phyloP scores from a whole-genome alignment of 352 stramenopile species.

The Pythium sukuiense region DNA sequence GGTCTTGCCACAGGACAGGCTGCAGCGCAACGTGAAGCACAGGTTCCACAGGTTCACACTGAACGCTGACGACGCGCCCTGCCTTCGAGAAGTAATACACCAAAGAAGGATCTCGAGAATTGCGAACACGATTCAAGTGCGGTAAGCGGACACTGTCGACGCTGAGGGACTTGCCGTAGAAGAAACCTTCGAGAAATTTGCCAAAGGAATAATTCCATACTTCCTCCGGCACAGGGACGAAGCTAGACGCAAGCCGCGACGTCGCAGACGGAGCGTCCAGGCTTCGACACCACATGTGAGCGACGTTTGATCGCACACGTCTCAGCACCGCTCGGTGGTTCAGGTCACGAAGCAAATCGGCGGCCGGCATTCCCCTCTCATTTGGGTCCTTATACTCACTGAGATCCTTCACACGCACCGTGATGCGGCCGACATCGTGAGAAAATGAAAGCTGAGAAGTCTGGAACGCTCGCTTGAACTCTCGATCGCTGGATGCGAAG shows the following conservation, averaged over 20 bases:
- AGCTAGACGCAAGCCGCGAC: conserved; percentile 46
- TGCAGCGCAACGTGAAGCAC: conserved; percentile 84
- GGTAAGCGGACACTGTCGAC: conserved; percentile 72
- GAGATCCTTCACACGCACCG: conserved; percentile 69
- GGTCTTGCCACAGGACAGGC: conserved; percentile 79
- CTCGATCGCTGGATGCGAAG: conserved; percentile 60
- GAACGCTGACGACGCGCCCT: conserved; percentile 73
- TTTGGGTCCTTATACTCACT: conserved; percentile 67
- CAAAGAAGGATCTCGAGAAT: conserved; percentile 65
- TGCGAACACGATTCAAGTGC: conserved; percentile 50
- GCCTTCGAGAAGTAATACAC: conserved; percentile 77
- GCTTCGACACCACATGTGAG: conserved; percentile 68
- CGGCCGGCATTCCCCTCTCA: conserved; percentile 47
- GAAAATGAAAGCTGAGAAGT: conserved; percentile 84
- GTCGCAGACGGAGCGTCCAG: conserved; percentile 32
- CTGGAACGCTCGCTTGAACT: conserved; percentile 80
- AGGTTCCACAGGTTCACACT: conserved; percentile 76
- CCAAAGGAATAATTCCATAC: conserved; percentile 88
- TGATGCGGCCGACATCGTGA: conserved; percentile 75
- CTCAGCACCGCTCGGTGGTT: conserved; percentile 61
- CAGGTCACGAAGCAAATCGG: conserved; percentile 61
- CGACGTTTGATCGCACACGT: conserved; percentile 57
- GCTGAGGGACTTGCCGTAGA: conserved; percentile 79
- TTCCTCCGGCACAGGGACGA: conserved; percentile 58
- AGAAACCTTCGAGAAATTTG: conserved; percentile 84